A percentile compares a stretch with the other conserved stretches of the same genome.
These are phyloP conservation scores for Sugiyamaella xylanicola DNA, from an alignment of 1,139 yeast genomes.

Conservation along the genomic window DNA sequence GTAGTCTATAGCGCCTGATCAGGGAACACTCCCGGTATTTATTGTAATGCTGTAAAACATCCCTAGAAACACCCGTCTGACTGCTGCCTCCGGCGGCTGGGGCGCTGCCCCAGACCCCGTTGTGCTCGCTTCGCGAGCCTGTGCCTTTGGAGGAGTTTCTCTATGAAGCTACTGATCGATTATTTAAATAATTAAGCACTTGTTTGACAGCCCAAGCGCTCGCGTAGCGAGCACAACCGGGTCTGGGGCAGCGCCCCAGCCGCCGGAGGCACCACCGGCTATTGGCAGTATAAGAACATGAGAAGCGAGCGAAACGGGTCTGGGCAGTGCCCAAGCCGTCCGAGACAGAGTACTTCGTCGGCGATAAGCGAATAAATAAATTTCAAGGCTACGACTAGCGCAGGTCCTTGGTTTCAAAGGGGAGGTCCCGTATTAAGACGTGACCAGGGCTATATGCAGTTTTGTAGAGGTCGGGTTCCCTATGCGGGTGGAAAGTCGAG, in stretches of 20 bases:
- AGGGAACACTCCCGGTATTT: slow-evolving; percentile 9
- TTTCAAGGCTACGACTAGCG: slow-evolving; percentile 34
- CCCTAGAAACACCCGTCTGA: neutral
- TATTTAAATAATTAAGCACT: too few species aligned
- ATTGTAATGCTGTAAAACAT: slow-evolving; percentile 13
- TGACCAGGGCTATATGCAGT: slow-evolving; percentile 54
- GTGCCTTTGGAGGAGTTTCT: too few species aligned
- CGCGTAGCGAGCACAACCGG: too few species aligned
- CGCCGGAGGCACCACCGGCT: too few species aligned
- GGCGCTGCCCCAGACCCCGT: slow-evolving; percentile 7
- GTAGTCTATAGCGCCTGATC: slow-evolving; percentile 1
- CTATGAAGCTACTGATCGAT: too few species aligned
- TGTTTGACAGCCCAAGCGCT: too few species aligned
- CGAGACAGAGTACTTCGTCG: neutral
- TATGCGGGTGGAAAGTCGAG: slow-evolving; percentile 60
- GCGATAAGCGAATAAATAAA: slow-evolving; percentile 3
- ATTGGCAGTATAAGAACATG: too few species aligned
- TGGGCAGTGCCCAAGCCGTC: slow-evolving; percentile 1
- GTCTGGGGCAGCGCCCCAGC: too few species aligned
- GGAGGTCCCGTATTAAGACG: slow-evolving; percentile 49
- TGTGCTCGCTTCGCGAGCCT: slow-evolving; percentile 9
- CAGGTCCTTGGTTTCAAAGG: slow-evolving; percentile 51
- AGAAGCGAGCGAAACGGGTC: too few species aligned
- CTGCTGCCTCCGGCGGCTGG: slow-evolving; percentile 19
- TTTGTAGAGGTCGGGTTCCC: slow-evolving; percentile 51